Evolutionary conservation across 2,329 filamentous ascomycete genomes (phyloP).

Genomic region (Paecilomyces dactylethromorphus): DNA sequence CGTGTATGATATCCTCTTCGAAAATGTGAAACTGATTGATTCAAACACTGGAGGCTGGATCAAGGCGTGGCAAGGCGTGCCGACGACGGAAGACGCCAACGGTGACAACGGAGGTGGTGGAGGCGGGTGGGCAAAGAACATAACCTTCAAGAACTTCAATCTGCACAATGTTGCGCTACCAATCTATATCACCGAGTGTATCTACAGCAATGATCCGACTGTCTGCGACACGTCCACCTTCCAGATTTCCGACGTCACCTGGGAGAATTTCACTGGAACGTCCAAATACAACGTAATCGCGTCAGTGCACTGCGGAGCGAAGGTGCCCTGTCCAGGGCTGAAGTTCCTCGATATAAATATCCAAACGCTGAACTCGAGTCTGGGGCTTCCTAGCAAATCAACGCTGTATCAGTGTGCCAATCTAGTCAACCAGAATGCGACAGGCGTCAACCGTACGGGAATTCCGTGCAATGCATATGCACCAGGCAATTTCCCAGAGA

Average conservation of each 20-base stretch:
- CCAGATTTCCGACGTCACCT: slow-evolving; percentile 42
- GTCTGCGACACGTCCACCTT: slow-evolving; percentile 36
- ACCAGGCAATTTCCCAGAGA: slow-evolving; percentile 13
- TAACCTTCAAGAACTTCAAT: slow-evolving; percentile 16
- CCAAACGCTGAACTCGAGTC: slow-evolving; percentile 30
- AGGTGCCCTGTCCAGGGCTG: slow-evolving; percentile 40
- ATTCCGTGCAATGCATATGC: slow-evolving; percentile 20
- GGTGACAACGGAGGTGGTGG: slow-evolving; percentile 17
- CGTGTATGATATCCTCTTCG: slow-evolving; percentile 33
- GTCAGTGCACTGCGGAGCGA: slow-evolving; percentile 40
- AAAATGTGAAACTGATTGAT: slow-evolving; percentile 17
- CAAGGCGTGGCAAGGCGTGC: slow-evolving; percentile 18
- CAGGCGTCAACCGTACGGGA: slow-evolving; percentile 5
- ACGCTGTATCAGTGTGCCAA: slow-evolving; percentile 41
- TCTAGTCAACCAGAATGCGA: slow-evolving; percentile 18
- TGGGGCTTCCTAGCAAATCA: slow-evolving; percentile 25
- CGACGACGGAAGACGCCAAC: slow-evolving; percentile 11
- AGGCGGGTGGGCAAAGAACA: slow-evolving; percentile 15
- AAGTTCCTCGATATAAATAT: slow-evolving; percentile 43
- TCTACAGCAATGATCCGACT: slow-evolving; percentile 15
- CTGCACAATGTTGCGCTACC: slow-evolving; percentile 16
- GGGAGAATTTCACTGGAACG: slow-evolving; percentile 47
- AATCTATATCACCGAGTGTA: slow-evolving; percentile 20
- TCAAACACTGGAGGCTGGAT: slow-evolving; percentile 17
- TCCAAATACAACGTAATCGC: slow-evolving; percentile 44